A percentile compares a stretch with the other conserved stretches of the same genome.
phyloP scores from a whole-genome alignment of 176 grass and related monocot genomes.

The Melocanna baccifera region DNA sequence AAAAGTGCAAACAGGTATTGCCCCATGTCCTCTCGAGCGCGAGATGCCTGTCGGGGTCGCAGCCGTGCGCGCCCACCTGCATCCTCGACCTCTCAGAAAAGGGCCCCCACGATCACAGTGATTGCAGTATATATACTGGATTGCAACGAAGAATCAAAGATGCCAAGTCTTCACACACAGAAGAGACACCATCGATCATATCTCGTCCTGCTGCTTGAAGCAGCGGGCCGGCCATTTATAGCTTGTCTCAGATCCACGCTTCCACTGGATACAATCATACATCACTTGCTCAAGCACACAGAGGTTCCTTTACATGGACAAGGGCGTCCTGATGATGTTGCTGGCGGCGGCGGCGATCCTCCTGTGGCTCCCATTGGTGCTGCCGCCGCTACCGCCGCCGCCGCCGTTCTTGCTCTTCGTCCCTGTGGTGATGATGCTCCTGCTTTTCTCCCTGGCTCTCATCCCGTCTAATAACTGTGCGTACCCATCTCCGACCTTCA shows the following conservation, averaged over 20 bases:
- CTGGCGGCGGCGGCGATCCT: constrained; percentile 28
- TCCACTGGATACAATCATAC: neutral
- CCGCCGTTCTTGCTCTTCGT: constrained; percentile 64
- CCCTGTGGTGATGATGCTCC: constrained; percentile 58
- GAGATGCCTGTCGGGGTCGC: neutral
- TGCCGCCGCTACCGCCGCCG: constrained; percentile 62
- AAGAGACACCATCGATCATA: neutral
- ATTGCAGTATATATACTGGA: neutral
- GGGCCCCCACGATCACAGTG: neutral
- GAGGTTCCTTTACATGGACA: constrained; percentile 16
- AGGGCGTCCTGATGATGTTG: constrained; percentile 13
- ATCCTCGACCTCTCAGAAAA: constrained; percentile 41
- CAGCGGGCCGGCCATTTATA: neutral
- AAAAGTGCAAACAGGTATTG: neutral
- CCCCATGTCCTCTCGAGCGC: neutral
- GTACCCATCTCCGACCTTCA: constrained; percentile 24
- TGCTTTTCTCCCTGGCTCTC: constrained; percentile 55
- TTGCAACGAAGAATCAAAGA: constrained; percentile 1
- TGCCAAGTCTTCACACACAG: neutral
- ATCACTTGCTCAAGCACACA: constrained; percentile 13
- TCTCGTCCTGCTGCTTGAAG: neutral
- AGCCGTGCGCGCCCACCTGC: neutral
- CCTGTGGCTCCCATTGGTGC: constrained; percentile 61
- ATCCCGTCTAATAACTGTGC: constrained; percentile 21
- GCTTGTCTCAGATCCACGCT: neutral